These are phyloP conservation scores for Carpinus fangiana DNA, from an alignment of 306 rosid genomes.

Conservation along the genomic window DNA sequence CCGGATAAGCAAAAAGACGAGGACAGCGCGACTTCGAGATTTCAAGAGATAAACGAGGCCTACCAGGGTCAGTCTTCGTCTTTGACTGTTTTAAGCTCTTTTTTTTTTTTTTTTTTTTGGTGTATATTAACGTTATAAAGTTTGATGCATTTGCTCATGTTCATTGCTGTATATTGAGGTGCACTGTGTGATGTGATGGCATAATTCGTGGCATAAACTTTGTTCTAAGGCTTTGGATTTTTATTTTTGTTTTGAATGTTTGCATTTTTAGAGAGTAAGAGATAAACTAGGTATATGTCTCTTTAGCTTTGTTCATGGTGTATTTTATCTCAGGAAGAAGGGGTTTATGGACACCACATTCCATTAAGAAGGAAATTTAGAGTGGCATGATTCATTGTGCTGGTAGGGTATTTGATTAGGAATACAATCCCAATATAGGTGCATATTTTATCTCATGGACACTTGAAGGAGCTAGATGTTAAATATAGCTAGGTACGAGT, in stretches of 20 bases:
- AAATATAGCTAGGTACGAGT: neutral
- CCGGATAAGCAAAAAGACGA: constrained; percentile 86
- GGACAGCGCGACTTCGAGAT: constrained; percentile 62
- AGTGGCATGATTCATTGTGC: neutral
- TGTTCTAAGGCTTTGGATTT: neutral
- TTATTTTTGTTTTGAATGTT: neutral
- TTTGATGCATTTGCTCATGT: neutral
- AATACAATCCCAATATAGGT: neutral
- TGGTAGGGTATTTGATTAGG: neutral
- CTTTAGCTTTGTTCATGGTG: neutral
- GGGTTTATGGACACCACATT: neutral
- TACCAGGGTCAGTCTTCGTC: constrained; percentile 54
- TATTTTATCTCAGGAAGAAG: neutral
- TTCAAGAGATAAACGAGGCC: constrained; percentile 94
- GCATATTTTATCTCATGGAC: neutral
- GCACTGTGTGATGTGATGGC: neutral
- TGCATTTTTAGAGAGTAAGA: neutral
- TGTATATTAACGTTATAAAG: neutral
- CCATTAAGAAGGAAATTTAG: neutral
- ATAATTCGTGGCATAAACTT: too few relatives aligned
- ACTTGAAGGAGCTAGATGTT: neutral
- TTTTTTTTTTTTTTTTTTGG: neutral
- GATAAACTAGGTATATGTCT: neutral
- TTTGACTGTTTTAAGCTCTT: neutral
- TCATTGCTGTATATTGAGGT: neutral